These are phyloP conservation scores for Neonectria punicea DNA, from an alignment of 2,329 filamentous ascomycete genomes.

Conservation along the genomic window DNA sequence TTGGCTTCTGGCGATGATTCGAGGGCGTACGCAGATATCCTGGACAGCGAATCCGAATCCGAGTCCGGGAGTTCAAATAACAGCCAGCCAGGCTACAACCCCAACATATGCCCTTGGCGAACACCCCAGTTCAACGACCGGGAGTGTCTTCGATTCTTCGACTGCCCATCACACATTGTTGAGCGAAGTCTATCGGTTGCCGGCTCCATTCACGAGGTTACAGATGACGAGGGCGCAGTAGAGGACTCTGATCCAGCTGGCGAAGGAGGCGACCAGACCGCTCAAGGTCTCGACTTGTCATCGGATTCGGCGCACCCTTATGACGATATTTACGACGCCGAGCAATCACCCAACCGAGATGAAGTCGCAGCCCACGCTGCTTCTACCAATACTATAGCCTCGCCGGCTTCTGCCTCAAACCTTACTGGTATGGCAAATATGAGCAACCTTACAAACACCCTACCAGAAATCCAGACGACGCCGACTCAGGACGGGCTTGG, in stretches of 20 bases:
- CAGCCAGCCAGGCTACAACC: conserved; percentile 42
- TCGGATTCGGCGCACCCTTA: not conserved
- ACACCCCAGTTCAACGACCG: conserved; percentile 52
- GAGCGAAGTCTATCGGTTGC: conserved; percentile 49
- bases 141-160: conserved; percentile 60
- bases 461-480: conserved; percentile 8
- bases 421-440: not conserved
- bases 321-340: not conserved
- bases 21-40: conserved; percentile 26
- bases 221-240: conserved; percentile 18
- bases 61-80: conserved; percentile 53
- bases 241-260: conserved; percentile 20
- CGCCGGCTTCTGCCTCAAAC: not conserved
- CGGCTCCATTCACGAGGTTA: conserved; percentile 39
- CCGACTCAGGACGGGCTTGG: not conserved
- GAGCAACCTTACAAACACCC: conserved; percentile 15
- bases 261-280: conserved; percentile 5
- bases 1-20: conserved; percentile 30
- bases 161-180: conserved; percentile 59
- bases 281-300: not conserved
- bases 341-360: not conserved
- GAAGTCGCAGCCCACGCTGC: not conserved
- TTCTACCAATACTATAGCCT: not conserved
- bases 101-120: conserved; percentile 51
- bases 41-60: conserved; percentile 35